Base-by-base conservation (phyloP, 352 stramenopile genomes). In the Phytophthora palmivora region DNA sequence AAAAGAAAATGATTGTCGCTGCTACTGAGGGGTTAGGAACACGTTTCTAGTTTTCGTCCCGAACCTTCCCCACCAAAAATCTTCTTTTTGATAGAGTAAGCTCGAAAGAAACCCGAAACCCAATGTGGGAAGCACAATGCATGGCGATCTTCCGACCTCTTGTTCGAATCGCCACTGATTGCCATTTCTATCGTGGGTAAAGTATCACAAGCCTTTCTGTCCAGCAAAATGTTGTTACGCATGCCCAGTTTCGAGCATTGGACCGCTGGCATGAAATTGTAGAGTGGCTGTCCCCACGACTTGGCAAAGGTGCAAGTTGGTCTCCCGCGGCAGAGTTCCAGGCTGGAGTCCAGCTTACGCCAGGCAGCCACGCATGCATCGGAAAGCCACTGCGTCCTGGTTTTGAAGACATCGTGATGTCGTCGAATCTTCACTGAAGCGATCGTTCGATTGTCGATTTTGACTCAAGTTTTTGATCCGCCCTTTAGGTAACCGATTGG, bases 141-240 rank as follows among this genome's bases (percentile, higher is more conserved):
- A 24, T 44, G 21, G n/a, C 34, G 28, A 68, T 72, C 50, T 72
- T 72, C 63, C 63, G 63, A 59, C 63, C 63, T 61, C 56, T 63
- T 45, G 21, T 42, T 47, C 22, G 37, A 42, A 36, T 9, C 33
- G 18, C 47, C 16, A 57, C 34, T 37, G 49, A 2, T 47, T 57
- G 22, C 49, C 52, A 42, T 63, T 30, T 12, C 11, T 34, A 26
- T 7, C 34, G n/a, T 41, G 42, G 18, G 26, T 56, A 49, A 28
- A n/a, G 24, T n/a, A 19, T 44, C n/a, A 30, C 36, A 26, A 22
- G 36, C 43, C 49, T 41, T 41, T 65, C 48, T 65, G 57, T 16
- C 24, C 15, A 6, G 9, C 7, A 45, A 50, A 0, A 12, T 39
- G 15, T n/a, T 52, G 43, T 51, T 33, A 47, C 34, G 26, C 46